Base-by-base conservation (phyloP, 352 stramenopile genomes). In the Thalassiosira livingstoniorum region DNA sequence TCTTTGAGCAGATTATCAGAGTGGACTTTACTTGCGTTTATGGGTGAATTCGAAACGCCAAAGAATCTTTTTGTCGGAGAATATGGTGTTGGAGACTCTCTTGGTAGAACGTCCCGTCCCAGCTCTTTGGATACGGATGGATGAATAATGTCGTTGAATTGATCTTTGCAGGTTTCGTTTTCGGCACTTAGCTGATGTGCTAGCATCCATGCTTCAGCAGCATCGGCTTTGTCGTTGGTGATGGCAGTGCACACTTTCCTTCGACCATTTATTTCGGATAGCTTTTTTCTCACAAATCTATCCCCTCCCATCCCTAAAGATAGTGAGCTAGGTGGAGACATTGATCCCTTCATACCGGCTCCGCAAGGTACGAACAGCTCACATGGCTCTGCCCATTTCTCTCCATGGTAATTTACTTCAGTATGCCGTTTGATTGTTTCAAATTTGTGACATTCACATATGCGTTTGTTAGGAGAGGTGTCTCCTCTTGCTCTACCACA, bases 381-480 rank as follows among this genome's bases (percentile, higher is more conserved):
- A 55, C 70, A 82, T 34, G 27, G n/a, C 39, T 82, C 39, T 0
- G 21, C 43, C 18, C 62, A 39, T 34, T 0, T 76, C 34, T 53
- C 61, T 15, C 37, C 74, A 7, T 62, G 32, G 32, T 75, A 61
- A 31, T 60, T 25, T 37, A 72, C 29, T n/a, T 55, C 2, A 4
- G 45, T 5, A 13, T 42, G 35, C 31, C 61, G 60, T 39, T n/a
- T 61, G 23, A 51, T 29, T 69, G 74, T 82, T 27, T 82, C 65
- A 32, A 72, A 15, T 57, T n/a, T 32, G 70, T 83, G 65, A 23
- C 70, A 68, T 23, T 31, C 73, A 35, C 75, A 78, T 51, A 72
- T 34, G 47, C 58, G 32, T 25, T 75, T 68, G 11, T 74, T 4
- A 3, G 32, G n/a, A 2, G 37, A 27, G 4, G 23, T 65, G 34